Evolutionary conservation across 768 basidiomycete species (phyloP).

Genomic region (Tylopilus vinaceipallidus): DNA sequence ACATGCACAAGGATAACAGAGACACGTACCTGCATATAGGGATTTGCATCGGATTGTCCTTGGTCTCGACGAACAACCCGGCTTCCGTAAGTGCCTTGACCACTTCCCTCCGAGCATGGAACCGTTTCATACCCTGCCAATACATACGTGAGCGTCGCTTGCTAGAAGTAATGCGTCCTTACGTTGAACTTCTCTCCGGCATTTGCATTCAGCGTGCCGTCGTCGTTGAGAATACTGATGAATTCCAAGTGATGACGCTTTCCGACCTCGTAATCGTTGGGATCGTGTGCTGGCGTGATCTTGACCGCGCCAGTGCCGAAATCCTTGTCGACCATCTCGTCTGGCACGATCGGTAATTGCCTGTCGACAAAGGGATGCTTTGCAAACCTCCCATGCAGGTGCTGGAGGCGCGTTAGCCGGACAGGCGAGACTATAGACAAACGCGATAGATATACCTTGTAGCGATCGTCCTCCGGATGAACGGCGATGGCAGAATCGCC

Average conservation of each 20-base stretch:
- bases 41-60: conserved; percentile 97
- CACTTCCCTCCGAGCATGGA: conserved; percentile 85
- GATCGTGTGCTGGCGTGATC: conserved; percentile 98
- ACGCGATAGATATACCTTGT: conserved; percentile 53
- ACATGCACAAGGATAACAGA: background rate
- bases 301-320: conserved; percentile 99
- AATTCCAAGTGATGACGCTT: conserved; percentile 84
- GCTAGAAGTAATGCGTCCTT: conserved; percentile 1
- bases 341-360: conserved; percentile 83
- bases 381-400: conserved; percentile 92
- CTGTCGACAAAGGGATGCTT: conserved; percentile 87
- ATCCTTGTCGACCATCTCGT: conserved; percentile 87
- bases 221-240: conserved; percentile 93
- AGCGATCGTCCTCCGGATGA: conserved; percentile 89
- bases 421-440: background rate
- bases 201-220: conserved; percentile 92
- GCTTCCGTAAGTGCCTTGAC: conserved; percentile 80
- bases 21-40: conserved; percentile 76
- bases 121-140: conserved; percentile 90
- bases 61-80: conserved; percentile 85
- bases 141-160: background rate
- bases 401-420: conserved; percentile 39
- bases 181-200: conserved; percentile 79
- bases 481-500: conserved; percentile 98
- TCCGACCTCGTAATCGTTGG: conserved; percentile 95